Evolutionary conservation across 192 early-diverging fungal species (phyloP).

Genomic region (Entophlyctis luteolus): DNA sequence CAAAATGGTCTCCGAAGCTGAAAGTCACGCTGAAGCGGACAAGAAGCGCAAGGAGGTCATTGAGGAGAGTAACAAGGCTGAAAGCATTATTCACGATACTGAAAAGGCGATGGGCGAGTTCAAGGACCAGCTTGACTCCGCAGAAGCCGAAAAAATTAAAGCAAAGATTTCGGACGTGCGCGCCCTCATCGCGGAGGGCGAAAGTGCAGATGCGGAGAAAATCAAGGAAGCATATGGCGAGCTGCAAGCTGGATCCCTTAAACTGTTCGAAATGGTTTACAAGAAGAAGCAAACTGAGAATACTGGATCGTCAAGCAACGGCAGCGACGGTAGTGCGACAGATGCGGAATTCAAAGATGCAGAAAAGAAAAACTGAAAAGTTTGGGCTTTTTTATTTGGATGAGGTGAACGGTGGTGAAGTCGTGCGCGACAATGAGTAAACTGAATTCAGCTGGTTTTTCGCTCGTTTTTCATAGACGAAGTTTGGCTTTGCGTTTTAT

Average conservation of each 20-base stretch:
- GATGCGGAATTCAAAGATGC: slow-evolving; percentile 78
- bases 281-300: slow-evolving; percentile 59
- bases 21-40: slow-evolving; percentile 87
- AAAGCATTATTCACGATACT: slow-evolving; percentile 85
- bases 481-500: no score
- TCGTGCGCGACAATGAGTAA: no score
- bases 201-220: slow-evolving; percentile 70
- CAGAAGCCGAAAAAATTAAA: slow-evolving; percentile 83
- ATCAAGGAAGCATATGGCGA: slow-evolving; percentile 83
- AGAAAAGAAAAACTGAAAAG: no score
- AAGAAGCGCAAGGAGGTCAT: slow-evolving; percentile 88
- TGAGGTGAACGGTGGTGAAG: no score
- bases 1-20: slow-evolving; percentile 91
- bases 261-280: slow-evolving; percentile 98
- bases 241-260: slow-evolving; percentile 83
- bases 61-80: slow-evolving; percentile 90
- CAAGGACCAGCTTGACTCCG: slow-evolving; percentile 89
- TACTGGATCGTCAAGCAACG: slow-evolving; percentile 20
- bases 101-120: slow-evolving; percentile 95
- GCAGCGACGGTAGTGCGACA: slow-evolving; percentile 32
- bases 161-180: slow-evolving; percentile 77
- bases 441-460: no score
- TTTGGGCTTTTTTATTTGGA: no score
- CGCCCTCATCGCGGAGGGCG: slow-evolving; percentile 68
- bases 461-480: no score